Evolutionary conservation across 106 monocot genomes (phyloP), one percentile per base, ranked within the genome.

Genomic region (Dendrobium huoshanense): DNA sequence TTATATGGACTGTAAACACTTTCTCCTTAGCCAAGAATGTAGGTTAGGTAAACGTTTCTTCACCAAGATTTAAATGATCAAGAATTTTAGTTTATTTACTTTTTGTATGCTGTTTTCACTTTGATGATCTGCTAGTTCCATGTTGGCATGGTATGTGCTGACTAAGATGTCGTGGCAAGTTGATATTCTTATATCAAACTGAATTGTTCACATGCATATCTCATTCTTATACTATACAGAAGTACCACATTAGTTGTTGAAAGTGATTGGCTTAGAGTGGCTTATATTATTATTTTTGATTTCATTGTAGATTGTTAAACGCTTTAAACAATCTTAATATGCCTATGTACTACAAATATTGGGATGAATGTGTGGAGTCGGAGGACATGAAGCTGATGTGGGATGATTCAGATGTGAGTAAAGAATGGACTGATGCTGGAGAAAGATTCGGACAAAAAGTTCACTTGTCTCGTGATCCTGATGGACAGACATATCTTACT

Each of bases 381-480:
- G 90, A 87, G 65, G 99, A 99, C 54, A 86, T 99, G 86, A 61
- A 87, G 54, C 73, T 85, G 47, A 81, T 99, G 91, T 99, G 99
- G 99, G 79, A 56, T 78, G 88, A 93, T 84, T 44, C 81, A 43
- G 88, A 84, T 9, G 99, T 99, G 49, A 83, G 82, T 24, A 93
- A 93, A 81, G 99, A 99, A 82, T 99, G 99, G 99, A 83, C 75
- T 40, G 95, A 90, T 78, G 99, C 84, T 74, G 95, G 95, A 49
- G 95, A 95, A 77, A 87, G 24, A 54, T 81, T 49, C 59, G 93
- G 88, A 16, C 82, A 85, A 24, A 95, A 88, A 77, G 91, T 95
- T 83, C 99, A 88, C 43, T 82, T 99, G 78, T 99, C 99, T 27
- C 79, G 99, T 11, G 99, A 99, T 80, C 99, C 99, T 55, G 99